These are phyloP conservation scores for Claviceps maximensis DNA, from an alignment of 2,329 filamentous ascomycete genomes.

Conservation along the genomic window DNA sequence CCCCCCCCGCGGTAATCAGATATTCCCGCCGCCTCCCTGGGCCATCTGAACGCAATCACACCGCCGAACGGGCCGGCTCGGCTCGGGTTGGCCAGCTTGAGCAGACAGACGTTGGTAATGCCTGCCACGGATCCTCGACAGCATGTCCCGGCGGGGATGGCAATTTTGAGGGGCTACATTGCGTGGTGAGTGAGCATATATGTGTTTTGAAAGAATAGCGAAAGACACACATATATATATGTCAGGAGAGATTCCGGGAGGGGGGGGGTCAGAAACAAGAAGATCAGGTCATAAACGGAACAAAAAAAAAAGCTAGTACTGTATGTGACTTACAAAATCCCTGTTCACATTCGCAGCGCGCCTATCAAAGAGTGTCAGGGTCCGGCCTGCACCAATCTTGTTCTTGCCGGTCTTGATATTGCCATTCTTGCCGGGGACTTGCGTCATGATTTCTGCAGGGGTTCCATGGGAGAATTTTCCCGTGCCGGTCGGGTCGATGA, in stretches of 20 bases:
- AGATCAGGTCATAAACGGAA: too few relatives aligned
- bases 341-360: background rate
- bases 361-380: background rate
- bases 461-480: slow-evolving; percentile 20
- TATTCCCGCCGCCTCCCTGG: too few relatives aligned
- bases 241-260: background rate
- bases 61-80: background rate
- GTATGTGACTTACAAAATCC: background rate
- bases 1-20: too few relatives aligned
- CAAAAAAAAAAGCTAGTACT: background rate
- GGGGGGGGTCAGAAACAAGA: background rate
- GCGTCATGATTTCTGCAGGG: slow-evolving; percentile 15
- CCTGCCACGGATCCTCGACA: background rate
- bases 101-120: background rate
- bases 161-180: background rate
- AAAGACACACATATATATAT: too few relatives aligned
- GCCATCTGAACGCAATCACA: background rate
- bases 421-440: slow-evolving; percentile 24
- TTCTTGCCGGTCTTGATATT: slow-evolving; percentile 7
- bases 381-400: too few relatives aligned
- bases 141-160: background rate
- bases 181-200: background rate
- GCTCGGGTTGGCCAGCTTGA: background rate
- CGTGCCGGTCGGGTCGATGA: slow-evolving; percentile 24
- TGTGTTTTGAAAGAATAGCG: too few relatives aligned